Evolutionary conservation across 2,329 filamentous ascomycete species (phyloP).

Genomic region (Fusarium circinatum): DNA sequence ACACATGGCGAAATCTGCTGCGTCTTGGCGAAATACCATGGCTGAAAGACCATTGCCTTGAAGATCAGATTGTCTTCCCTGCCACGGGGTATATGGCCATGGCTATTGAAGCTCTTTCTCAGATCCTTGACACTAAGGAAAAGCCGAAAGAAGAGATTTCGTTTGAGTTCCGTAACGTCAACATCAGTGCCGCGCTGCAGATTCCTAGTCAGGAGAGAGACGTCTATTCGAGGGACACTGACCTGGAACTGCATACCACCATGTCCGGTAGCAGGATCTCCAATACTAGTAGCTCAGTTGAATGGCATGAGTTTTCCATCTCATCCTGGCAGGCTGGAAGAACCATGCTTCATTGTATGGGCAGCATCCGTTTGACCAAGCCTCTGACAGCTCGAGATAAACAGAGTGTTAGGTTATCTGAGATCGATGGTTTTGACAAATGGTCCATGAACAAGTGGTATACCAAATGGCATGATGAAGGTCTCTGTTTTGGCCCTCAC

Average conservation of each 20-base stretch:
- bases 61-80: neutral
- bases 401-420: neutral
- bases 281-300: neutral
- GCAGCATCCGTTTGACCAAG: neutral
- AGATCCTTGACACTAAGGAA: neutral
- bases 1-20: neutral
- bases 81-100: neutral
- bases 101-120: neutral
- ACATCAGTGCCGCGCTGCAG: neutral
- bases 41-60: neutral
- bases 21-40: neutral
- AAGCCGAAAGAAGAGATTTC: rapidly evolving
- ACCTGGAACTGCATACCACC: neutral
- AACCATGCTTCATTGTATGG: neutral
- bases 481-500: neutral
- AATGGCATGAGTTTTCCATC: neutral
- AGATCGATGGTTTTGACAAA: neutral
- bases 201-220: neutral
- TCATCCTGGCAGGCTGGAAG: neutral
- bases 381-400: neutral
- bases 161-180: neutral
- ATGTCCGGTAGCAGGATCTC: neutral
- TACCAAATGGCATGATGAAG: neutral
- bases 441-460: neutral
- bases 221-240: neutral